phyloP scores from a whole-genome alignment of 2,329 filamentous ascomycete genomes.

The Pezizomycotina sp. region DNA sequence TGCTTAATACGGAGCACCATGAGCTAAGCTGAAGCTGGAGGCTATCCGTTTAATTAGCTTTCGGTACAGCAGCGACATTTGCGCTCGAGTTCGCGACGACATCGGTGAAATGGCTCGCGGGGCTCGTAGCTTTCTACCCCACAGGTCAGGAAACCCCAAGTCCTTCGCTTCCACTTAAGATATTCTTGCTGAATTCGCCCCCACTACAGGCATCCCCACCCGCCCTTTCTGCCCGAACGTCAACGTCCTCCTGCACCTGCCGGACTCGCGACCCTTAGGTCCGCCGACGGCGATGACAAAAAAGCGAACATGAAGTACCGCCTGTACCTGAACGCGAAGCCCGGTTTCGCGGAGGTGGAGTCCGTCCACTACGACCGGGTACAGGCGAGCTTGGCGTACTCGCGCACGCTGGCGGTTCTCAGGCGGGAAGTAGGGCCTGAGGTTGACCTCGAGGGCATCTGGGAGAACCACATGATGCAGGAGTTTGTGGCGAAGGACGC shows the following conservation, averaged over 20 bases:
- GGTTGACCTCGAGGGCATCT: constrained; percentile 60
- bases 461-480: constrained; percentile 59
- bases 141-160: no score
- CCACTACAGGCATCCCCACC: constrained; percentile 34
- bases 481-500: constrained; percentile 55
- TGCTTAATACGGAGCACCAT: neutral
- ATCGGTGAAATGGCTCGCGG: constrained; percentile 41
- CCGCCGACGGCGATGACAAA: no score
- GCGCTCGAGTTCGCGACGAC: constrained; percentile 43
- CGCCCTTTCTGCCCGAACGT: constrained; percentile 28
- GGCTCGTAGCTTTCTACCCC: constrained; percentile 48
- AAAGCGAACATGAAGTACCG: constrained; percentile 36
- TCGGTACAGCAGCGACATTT: constrained; percentile 43
- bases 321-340: constrained; percentile 39
- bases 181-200: no score
- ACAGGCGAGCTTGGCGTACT: constrained; percentile 50
- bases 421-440: constrained; percentile 51
- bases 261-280: constrained; percentile 31
- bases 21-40: constrained; percentile 1
- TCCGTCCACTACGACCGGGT: constrained; percentile 50
- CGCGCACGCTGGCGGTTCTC: constrained; percentile 44
- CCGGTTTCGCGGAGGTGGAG: constrained; percentile 56
- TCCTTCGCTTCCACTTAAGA: no score
- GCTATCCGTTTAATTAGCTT: constrained; percentile 33
- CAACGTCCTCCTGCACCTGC: constrained; percentile 42